These are phyloP conservation scores for Aureobasidium namibiae DNA, from an alignment of 2,329 filamentous ascomycete genomes.

Conservation along the genomic window DNA sequence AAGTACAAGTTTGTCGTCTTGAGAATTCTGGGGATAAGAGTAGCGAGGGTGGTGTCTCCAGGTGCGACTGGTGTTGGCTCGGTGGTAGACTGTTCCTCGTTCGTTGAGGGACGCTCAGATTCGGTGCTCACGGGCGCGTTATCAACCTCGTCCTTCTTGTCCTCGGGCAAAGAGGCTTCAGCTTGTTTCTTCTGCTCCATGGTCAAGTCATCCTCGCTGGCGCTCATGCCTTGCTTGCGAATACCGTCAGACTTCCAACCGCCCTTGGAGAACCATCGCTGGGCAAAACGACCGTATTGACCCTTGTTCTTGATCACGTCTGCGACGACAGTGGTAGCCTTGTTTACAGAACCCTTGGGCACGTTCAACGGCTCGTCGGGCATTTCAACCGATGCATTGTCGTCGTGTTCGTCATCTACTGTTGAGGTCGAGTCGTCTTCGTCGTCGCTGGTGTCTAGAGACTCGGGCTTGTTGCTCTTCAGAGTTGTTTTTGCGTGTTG, in stretches of 20 bases:
- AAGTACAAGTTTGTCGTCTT: conserved; percentile 79
- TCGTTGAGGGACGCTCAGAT: background rate
- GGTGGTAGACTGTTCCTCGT: background rate
- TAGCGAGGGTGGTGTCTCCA: conserved; percentile 19
- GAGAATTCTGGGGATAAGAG: conserved; percentile 72
- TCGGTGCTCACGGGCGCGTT: conserved; percentile 31
- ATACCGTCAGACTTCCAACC: conserved; percentile 70
- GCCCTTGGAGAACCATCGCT: conserved; percentile 75
- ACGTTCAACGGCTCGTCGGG: conserved; percentile 16
- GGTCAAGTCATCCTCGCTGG: conserved; percentile 33
- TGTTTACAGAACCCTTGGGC: conserved; percentile 23
- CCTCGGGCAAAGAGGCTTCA: conserved; percentile 22
- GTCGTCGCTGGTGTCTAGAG: conserved; percentile 24
- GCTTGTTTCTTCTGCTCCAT: conserved; percentile 27
- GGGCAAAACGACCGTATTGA: conserved; percentile 79
- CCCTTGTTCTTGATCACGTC: conserved; percentile 80
- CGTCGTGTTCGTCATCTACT: conserved; percentile 26
- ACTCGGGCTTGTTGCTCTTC: conserved; percentile 27
- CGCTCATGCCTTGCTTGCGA: conserved; percentile 59
- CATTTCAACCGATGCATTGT: conserved; percentile 14
- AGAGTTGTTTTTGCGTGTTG: conserved; percentile 46
- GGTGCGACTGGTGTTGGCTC: background rate
- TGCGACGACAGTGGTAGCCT: conserved; percentile 64
- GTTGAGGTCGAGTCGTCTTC: conserved; percentile 22
- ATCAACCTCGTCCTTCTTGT: conserved; percentile 21